These are phyloP conservation scores for Quambalaria eucalypti DNA, from an alignment of 1,284 basidiomycete genomes.

Conservation along the genomic window DNA sequence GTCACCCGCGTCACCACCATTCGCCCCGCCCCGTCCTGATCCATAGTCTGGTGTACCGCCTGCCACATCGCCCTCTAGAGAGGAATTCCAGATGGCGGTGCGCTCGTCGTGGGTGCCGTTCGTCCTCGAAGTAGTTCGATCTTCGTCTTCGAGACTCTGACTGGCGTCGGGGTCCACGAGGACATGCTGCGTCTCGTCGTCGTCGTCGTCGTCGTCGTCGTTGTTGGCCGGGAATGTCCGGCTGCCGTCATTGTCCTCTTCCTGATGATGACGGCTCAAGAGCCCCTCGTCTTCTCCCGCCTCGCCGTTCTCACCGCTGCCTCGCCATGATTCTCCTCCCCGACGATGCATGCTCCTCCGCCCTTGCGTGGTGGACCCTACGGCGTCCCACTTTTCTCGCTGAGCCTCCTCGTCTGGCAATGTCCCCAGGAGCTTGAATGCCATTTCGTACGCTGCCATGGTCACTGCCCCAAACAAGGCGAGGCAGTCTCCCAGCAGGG, in stretches of 20 bases:
- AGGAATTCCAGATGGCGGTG: background rate
- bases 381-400: slow-evolving; percentile 6
- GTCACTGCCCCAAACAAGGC: slow-evolving; percentile 40
- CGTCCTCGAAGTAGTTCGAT: too few species aligned
- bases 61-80: background rate
- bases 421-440: slow-evolving; percentile 40
- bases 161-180: background rate
- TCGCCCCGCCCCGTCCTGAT: background rate
- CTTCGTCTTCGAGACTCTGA: too few species aligned
- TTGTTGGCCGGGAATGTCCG: too few species aligned
- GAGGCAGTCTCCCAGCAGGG: slow-evolving; percentile 31
- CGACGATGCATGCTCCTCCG: too few species aligned
- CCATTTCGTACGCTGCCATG: slow-evolving; percentile 44
- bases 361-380: too few species aligned
- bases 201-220: too few species aligned
- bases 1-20: background rate
- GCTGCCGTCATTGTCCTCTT: too few species aligned
- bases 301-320: background rate
- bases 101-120: background rate
- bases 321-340: too few species aligned
- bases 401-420: slow-evolving; percentile 27
- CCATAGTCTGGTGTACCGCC: background rate
- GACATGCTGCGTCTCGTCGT: background rate
- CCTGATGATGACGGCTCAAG: too few species aligned
- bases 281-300: background rate